phyloP scores from a whole-genome alignment of 2,329 filamentous ascomycete genomes.

The Talaromyces pinophilus region DNA sequence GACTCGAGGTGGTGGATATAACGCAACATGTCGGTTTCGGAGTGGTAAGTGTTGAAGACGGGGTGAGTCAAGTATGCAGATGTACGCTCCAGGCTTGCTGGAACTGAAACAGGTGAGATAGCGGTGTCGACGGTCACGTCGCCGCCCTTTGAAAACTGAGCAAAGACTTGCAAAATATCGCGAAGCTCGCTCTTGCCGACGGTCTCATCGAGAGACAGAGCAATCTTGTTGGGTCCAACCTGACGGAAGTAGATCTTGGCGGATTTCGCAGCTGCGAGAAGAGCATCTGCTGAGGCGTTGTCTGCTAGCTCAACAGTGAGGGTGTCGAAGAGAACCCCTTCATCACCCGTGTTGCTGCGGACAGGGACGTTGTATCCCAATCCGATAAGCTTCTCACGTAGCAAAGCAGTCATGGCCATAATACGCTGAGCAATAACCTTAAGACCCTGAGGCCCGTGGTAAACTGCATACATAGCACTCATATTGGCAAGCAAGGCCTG shows the following conservation, averaged over 20 bases:
- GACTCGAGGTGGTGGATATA: conserved; percentile 94
- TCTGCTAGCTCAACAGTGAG: conserved; percentile 64
- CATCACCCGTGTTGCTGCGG: conserved; percentile 57
- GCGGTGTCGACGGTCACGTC: conserved; percentile 37
- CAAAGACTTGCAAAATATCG: conserved; percentile 60
- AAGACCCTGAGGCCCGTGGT: conserved; percentile 83
- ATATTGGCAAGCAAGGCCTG: conserved; percentile 94
- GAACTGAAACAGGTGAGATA: conserved; percentile 46
- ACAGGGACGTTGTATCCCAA: conserved; percentile 66
- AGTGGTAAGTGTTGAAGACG: conserved; percentile 93
- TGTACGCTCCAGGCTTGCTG: conserved; percentile 64
- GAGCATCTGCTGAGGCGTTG: conserved; percentile 54
- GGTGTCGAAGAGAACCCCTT: conserved; percentile 74
- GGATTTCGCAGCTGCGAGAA: conserved; percentile 54
- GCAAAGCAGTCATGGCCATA: conserved; percentile 67
- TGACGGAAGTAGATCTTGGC: conserved; percentile 64
- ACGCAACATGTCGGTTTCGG: conserved; percentile 87
- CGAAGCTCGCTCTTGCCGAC: conserved; percentile 59
- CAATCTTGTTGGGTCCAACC: conserved; percentile 62
- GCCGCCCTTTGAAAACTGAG: conserved; percentile 37
- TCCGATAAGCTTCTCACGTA: conserved; percentile 65
- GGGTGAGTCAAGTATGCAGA: conserved; percentile 81
- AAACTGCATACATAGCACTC: conserved; percentile 91
- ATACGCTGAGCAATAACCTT: conserved; percentile 79
- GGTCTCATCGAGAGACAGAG: conserved; percentile 78